Base-by-base conservation (phyloP, 2,329 filamentous ascomycete species). In the Botryotinia narcissicola region DNA sequence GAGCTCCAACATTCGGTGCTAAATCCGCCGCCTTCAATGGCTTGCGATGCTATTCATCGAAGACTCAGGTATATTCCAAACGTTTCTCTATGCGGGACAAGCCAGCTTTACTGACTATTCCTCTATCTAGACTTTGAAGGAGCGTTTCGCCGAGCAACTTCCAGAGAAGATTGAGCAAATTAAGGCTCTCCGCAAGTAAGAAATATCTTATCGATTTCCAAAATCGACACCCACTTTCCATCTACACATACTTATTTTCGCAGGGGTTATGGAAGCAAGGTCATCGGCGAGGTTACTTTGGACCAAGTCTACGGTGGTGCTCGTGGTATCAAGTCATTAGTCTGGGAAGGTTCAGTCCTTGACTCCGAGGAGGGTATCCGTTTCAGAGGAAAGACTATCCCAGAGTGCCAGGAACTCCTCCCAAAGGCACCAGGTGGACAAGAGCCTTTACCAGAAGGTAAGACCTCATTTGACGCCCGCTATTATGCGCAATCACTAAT, bases 251-350 rank as follows among this genome's bases (percentile, higher is more conserved):
- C 78, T 80, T 61, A 78, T 74, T 75, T 77, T 70, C 62, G 37
- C 80, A 97, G 94, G 87, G 95, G 97, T 83, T 90, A 97, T 84
- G 96, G 96, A 84, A 93, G 88, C 88, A 98, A 95, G 88, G 93
- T 98, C 81, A 84, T 99, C 80, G 95, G 96, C 84, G 94, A 98
- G 90, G 94, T 99, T 84, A 99, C 96, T 76, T 93, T 99, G 79
- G 96, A 98, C 89, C 96, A 99, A 88, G 96, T 97, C 83, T 99
- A 98, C 85, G 96, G 96, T 84, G 96, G 96, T 91, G 96, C 96
- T 82, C 95, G 96, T 88, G 95, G 96, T 82, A 97, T 99, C 87
- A 99, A 98, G 91, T 92, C 92, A 80, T 92, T 99, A 76, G 96
- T 99, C 81, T 99, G 96, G 96, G 96, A 99, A 86, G 91, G 95